phyloP scores from a whole-genome alignment of 108 stramenopile species.

The Cyclotella kingstonii region DNA sequence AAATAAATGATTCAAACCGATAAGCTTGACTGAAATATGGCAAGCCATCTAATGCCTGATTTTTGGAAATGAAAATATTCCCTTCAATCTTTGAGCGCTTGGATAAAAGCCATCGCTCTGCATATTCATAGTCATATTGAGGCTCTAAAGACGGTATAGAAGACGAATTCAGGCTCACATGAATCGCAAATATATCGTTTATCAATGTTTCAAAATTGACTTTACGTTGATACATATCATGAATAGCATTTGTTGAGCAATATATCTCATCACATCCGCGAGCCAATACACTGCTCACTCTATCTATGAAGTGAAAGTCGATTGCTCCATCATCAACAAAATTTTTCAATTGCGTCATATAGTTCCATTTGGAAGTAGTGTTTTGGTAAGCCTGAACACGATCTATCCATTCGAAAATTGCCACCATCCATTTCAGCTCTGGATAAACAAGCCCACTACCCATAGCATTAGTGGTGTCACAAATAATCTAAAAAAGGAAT shows the following conservation, averaged over 20 bases:
- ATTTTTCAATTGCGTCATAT: constrained; percentile 28
- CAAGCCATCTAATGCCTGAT: constrained; percentile 6
- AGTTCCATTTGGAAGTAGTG: constrained; percentile 21
- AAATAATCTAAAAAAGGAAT: constrained; percentile 4
- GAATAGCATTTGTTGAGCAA: constrained; percentile 27
- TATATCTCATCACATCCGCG: constrained; percentile 32
- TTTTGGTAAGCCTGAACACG: constrained; percentile 19
- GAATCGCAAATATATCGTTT: constrained; percentile 25
- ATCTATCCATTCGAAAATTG: constrained; percentile 36
- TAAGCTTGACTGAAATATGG: constrained; percentile 27
- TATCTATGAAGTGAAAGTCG: constrained; percentile 26
- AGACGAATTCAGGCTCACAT: background rate
- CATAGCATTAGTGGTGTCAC: constrained; percentile 13
- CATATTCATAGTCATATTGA: constrained; percentile 14
- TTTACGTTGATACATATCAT: constrained; percentile 24
- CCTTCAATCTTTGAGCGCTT: constrained; percentile 28
- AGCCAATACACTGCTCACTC: constrained; percentile 25
- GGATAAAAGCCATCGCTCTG: constrained; percentile 17
- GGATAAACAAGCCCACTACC: constrained; percentile 19
- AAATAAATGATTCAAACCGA: constrained; percentile 20
- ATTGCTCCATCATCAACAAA: constrained; percentile 27
- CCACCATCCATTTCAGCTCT: constrained; percentile 35
- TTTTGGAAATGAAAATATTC: constrained; percentile 21
- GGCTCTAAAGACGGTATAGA: constrained; percentile 1
- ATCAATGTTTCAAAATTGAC: constrained; percentile 32